Evolutionary conservation across 2,329 filamentous ascomycete genomes (phyloP).

Genomic region (Paracoccidioides lutzii): DNA sequence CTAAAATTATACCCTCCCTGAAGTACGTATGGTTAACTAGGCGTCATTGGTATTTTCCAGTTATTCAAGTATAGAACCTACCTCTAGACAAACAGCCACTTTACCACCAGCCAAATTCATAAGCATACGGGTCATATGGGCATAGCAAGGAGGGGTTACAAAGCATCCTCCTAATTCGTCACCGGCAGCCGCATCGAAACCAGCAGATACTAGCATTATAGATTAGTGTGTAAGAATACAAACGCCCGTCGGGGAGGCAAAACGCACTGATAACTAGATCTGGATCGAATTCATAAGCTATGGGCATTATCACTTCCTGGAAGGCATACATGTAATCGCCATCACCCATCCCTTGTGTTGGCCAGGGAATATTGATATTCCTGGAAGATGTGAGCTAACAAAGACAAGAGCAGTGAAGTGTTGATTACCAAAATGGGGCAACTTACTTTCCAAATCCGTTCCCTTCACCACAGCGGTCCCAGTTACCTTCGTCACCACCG

Average conservation of each 20-base stretch:
- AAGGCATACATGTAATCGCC: constrained; percentile 96
- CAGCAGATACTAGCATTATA: constrained; percentile 56
- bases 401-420: not conserved
- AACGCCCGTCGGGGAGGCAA: not conserved
- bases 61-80: constrained; percentile 11
- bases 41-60: not conserved
- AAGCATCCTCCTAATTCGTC: constrained; percentile 88
- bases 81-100: constrained; percentile 79
- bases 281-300: constrained; percentile 82
- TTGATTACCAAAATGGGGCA: not conserved
- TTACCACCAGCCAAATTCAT: constrained; percentile 88
- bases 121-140: constrained; percentile 98
- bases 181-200: constrained; percentile 89
- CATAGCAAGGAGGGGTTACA: constrained; percentile 81
- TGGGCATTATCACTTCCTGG: constrained; percentile 91
- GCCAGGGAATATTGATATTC: constrained; percentile 60
- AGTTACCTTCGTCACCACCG: constrained; percentile 44
- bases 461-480: constrained; percentile 46
- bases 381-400: constrained; percentile 20
- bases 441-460: constrained; percentile 43
- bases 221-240: constrained; percentile 8
- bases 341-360: constrained; percentile 68
- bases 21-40: not conserved
- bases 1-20: constrained; percentile 81
- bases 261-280: constrained; percentile 65